phyloP scores from a whole-genome alignment of 495 filamentous ascomycete species.

The Hypoxylon trugodes region DNA sequence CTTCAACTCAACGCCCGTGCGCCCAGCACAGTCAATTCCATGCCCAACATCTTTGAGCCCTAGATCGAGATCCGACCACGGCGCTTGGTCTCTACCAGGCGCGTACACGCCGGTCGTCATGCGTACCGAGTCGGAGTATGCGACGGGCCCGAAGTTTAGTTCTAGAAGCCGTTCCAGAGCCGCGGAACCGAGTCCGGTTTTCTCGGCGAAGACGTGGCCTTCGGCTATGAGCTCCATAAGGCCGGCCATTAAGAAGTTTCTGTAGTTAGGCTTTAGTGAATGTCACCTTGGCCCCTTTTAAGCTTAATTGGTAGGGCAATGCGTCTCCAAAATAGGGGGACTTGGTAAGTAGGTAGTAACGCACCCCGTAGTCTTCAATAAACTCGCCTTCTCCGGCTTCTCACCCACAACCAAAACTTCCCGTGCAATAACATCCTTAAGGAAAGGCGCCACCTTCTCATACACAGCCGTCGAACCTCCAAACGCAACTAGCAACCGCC shows the following conservation, averaged over 20 bases:
- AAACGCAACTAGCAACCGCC: conserved; percentile 47
- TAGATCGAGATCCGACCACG: conserved; percentile 21
- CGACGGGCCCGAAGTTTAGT: conserved; percentile 61
- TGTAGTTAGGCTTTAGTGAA: neutral
- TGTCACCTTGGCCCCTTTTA: no score
- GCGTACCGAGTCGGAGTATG: conserved; percentile 55
- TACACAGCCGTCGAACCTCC: conserved; percentile 46
- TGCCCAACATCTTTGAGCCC: conserved; percentile 22
- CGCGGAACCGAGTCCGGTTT: conserved; percentile 59
- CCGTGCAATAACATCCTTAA: conserved; percentile 48
- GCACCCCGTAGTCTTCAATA: conserved; percentile 1
- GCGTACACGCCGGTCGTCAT: conserved; percentile 39
- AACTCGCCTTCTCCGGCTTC: conserved; percentile 36
- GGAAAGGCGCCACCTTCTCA: conserved; percentile 42
- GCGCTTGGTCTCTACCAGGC: neutral
- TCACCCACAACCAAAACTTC: conserved; percentile 45
- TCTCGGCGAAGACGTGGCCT: conserved; percentile 64
- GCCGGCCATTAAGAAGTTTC: conserved; percentile 15
- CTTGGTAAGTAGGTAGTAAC: no score
- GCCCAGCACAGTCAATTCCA: conserved; percentile 13
- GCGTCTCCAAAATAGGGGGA: no score
- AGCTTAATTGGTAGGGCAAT: no score
- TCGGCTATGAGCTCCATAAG: conserved; percentile 59
- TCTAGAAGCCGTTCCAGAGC: conserved; percentile 61
- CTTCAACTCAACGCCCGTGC: conserved; percentile 11